Evolutionary conservation across 2,329 filamentous ascomycete genomes (phyloP), one percentile per base, ranked within the genome.

Genomic region (Plectosphaerella sp.): DNA sequence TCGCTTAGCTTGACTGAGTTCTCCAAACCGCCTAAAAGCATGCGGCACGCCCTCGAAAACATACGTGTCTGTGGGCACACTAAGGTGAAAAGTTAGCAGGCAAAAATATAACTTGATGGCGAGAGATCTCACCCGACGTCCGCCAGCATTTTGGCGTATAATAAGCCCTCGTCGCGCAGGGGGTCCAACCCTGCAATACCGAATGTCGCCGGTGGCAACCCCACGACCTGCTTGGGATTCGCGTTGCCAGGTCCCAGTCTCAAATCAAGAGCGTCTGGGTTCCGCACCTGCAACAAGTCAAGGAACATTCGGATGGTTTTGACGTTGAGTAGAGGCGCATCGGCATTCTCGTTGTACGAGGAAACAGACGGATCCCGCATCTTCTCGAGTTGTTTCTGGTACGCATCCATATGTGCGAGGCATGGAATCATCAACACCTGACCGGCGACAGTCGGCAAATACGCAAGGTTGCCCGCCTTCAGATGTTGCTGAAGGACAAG

Each of bases 371-470:
- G 67, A 18, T 70, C 64, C 16, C 63, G 65, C 46, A 77, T 59
- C 53, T 66, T 62, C 8, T 57, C 59, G 9, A 72, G 33, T 11
- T 72, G 65, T 3, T 62, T 58, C 36, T 3, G 62, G 60, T 18
- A 64, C 53, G 1, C 61, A 25, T 59, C 55, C 42, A 52, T 47
- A 20, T 58, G 53, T 8, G 73, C 68, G 12, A 81, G 46, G 5
- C 67, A 70, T 0, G 77, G 76, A 11, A 79, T 78, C 68, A 77
- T 74, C 2, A 80, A 59, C 0, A 80, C 65, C 54, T 81, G 78
- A 0, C 80, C 80, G 0, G 72, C 70, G 49, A 80, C 63, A 2
- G 64, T 56, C 50, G 56, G 67, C 15, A 62, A 51, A 1, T 35
- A 12, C 1, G 52, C 47, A 0, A 58, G 58, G 0, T 56, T 39